Percentiles rank a stretch among this genome's conserved stretches.
These are phyloP conservation scores for Willaertia magna DNA, from an alignment of 208 protist species.

Conservation along the genomic window DNA sequence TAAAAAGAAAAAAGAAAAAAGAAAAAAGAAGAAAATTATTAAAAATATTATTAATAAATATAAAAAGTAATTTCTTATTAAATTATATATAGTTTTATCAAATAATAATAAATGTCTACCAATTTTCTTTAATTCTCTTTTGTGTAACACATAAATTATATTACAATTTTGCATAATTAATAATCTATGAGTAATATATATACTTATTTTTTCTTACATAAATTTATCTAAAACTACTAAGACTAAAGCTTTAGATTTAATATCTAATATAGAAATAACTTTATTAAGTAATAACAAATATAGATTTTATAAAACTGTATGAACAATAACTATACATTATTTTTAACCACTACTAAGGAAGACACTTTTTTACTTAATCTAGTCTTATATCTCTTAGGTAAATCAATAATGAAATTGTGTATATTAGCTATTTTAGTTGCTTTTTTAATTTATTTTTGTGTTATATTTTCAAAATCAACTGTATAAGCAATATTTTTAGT, in stretches of 20 bases:
- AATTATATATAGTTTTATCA: no score
- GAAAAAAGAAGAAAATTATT: no score
- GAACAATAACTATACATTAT: slow-evolving; percentile 31
- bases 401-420: slow-evolving; percentile 7
- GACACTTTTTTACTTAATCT: slow-evolving; percentile 30
- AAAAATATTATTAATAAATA: no score
- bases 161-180: slow-evolving; percentile 38
- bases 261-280: slow-evolving; percentile 49
- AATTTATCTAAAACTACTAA: slow-evolving; percentile 25
- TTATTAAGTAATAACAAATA: slow-evolving; percentile 49
- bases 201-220: slow-evolving; percentile 41
- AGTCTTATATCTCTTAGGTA: slow-evolving; percentile 30
- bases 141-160: not conserved
- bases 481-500: not conserved
- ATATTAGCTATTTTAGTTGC: not conserved
- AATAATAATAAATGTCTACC: no score
- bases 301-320: slow-evolving; percentile 11
- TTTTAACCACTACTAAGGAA: slow-evolving; percentile 36
- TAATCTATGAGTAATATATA: slow-evolving; percentile 64
- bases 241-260: slow-evolving; percentile 41
- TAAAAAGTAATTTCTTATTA: no score
- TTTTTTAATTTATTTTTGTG: not conserved
- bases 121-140: not conserved
- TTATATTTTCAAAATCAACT: not conserved
- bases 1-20: no score